Conservation (phyloP, 2,329 filamentous ascomycete species). For the Pseudogymnoascus sp. region DNA sequence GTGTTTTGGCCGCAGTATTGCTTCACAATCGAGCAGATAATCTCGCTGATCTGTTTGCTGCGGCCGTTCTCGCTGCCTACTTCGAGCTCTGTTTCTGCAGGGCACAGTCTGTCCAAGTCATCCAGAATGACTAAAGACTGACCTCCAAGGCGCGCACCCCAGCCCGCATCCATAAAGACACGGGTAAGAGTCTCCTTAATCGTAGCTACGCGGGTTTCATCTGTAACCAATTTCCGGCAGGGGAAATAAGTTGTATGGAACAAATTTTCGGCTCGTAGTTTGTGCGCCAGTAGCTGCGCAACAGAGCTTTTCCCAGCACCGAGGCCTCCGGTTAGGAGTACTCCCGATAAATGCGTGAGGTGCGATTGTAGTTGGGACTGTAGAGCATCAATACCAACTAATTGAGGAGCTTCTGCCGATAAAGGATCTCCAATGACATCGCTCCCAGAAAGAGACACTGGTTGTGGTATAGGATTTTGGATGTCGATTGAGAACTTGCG, state of each 20-base stretch:
- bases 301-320: slow-evolving; percentile 86
- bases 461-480: slow-evolving; percentile 62
- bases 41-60: slow-evolving; percentile 86
- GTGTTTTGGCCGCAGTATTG: slow-evolving; percentile 76
- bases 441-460: slow-evolving; percentile 44
- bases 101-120: slow-evolving; percentile 87
- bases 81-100: slow-evolving; percentile 87
- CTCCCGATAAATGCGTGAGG: slow-evolving; percentile 77
- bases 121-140: slow-evolving; percentile 80
- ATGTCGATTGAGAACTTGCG: slow-evolving; percentile 66
- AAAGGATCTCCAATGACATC: slow-evolving; percentile 47
- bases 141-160: slow-evolving; percentile 82
- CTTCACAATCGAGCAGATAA: slow-evolving; percentile 71
- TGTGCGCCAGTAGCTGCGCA: slow-evolving; percentile 65
- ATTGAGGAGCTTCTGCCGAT: slow-evolving; percentile 41
- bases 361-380: slow-evolving; percentile 67
- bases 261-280: slow-evolving; percentile 61
- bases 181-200: slow-evolving; percentile 84
- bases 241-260: slow-evolving; percentile 82
- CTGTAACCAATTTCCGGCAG: slow-evolving; percentile 78
- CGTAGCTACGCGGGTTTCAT: slow-evolving; percentile 80
- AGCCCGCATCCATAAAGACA: slow-evolving; percentile 80
- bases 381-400: slow-evolving; percentile 80
- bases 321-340: slow-evolving; percentile 79
- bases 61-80: slow-evolving; percentile 89